Evolutionary conservation across 768 basidiomycete species (phyloP), one percentile per base, ranked within the genome.

Genomic region (Naganishia randhawae): DNA sequence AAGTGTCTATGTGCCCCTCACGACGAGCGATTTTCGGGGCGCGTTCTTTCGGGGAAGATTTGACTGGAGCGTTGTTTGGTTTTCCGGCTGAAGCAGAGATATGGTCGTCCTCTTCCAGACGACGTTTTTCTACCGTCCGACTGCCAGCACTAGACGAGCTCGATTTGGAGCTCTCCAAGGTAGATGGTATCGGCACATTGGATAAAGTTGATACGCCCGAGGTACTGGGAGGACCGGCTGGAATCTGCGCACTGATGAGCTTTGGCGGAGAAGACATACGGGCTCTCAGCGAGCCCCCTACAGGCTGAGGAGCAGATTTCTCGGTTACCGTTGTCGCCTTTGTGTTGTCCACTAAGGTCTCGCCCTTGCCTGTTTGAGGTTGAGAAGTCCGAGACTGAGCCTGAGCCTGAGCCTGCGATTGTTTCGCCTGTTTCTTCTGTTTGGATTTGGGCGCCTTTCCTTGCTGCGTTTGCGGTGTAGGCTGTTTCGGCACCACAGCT

Each of bases 241-340:
- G 3, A 7, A 37, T 17, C 19, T 35, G 32, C 54, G 54, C n/a
- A 19, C 17, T 61, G 19, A 61, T 39, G 22, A 61, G 37, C 14
- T 61, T 61, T 39, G 57, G 57, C 39, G 57, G 57, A 4, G 57
- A 61, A 3, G 57, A 61, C 57, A 61, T 61, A 9, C 57, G 35
- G 5, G 57, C 57, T 16, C 57, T 35, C 5, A 61, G 27, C 25
- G 57, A 41, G 17, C 57, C 57, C 2, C 57, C 57, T 16, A 29
- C 57, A 1, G 39, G 17, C 16, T 19, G 57, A 10, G 22, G n/a
- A 42, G 11, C 32, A 33, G 33, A 25, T 22, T 61, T 41, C 22
- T 8, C 51, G 11, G 14, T 8, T 4, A 31, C 9, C 27, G n/a
- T 1, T 14, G 22, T 17, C 22, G 33, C 37, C 17, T 61, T 61